Evolutionary conservation across 345 rosid species (phyloP).

Genomic region (Heritiera fomes): DNA sequence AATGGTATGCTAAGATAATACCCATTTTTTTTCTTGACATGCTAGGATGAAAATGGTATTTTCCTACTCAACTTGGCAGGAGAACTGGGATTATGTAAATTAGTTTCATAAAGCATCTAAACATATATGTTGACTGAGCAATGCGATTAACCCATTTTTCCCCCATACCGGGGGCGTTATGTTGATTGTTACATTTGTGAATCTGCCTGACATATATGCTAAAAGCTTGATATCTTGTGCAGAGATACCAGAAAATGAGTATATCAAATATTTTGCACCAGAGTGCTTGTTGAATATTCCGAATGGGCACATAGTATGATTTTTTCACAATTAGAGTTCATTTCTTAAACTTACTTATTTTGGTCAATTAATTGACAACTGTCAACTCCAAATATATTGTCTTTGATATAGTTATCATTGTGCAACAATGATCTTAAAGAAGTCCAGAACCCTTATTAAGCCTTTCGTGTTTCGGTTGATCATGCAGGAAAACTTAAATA

Average conservation of each 20-base stretch:
- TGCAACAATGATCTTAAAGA: constrained; percentile 15
- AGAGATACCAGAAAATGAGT: constrained; percentile 94
- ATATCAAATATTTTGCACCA: constrained; percentile 84
- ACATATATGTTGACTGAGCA: background rate
- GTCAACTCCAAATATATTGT: background rate
- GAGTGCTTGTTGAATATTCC: constrained; percentile 85
- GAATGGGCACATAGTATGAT: constrained; percentile 73
- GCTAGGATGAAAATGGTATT: background rate
- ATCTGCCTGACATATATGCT: background rate
- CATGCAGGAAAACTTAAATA: constrained; percentile 83
- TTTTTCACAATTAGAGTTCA: background rate
- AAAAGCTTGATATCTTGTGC: constrained; percentile 30
- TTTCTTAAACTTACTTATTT: constrained; percentile 8
- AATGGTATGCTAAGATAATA: constrained; percentile 53
- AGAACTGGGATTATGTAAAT: background rate
- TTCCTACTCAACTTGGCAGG: background rate
- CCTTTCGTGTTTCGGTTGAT: constrained; percentile 24
- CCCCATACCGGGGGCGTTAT: background rate
- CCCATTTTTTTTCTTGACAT: background rate
- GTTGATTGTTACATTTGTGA: background rate
- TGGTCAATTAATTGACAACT: constrained; percentile 8
- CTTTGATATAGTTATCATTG: background rate
- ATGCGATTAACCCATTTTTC: background rate
- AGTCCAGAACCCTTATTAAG: constrained; percentile 5
- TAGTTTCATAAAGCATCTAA: background rate